Evolutionary conservation across 495 filamentous ascomycete genomes (phyloP).

Genomic region (Lophiostoma macrostomum): DNA sequence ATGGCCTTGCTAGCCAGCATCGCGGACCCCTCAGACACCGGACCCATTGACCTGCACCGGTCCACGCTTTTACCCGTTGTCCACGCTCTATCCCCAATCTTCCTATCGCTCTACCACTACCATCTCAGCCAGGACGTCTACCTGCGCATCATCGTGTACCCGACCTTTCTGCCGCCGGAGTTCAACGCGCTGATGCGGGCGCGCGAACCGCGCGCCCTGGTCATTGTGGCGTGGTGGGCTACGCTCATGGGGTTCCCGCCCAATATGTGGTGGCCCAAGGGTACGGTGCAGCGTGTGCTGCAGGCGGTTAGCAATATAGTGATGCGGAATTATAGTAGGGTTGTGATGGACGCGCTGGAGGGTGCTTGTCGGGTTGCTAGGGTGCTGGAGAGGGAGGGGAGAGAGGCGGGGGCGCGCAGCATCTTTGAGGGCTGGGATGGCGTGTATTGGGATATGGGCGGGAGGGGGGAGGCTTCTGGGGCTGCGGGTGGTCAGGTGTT

Average conservation of each 20-base stretch:
- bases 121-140: conserved; percentile 18
- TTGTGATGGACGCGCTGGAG: conserved; percentile 24
- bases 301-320: conserved; percentile 17
- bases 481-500: background rate
- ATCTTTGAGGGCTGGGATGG: conserved; percentile 22
- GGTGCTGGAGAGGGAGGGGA: conserved; percentile 6
- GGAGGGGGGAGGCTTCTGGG: background rate
- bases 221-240: conserved; percentile 24
- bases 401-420: conserved; percentile 14
- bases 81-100: conserved; percentile 23
- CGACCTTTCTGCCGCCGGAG: conserved; percentile 21
- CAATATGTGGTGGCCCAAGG: conserved; percentile 12
- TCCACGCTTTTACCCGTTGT: conserved; percentile 14
- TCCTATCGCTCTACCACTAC: conserved; percentile 27
- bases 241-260: conserved; percentile 14
- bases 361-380: conserved; percentile 17
- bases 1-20: conserved; percentile 11
- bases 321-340: conserved; percentile 7
- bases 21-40: conserved; percentile 5
- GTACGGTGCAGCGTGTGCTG: conserved; percentile 1
- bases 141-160: conserved; percentile 16
- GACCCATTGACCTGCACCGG: conserved; percentile 9
- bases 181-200: conserved; percentile 6
- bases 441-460: conserved; percentile 15
- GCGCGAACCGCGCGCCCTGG: conserved; percentile 16